phyloP scores from a whole-genome alignment of 2,329 filamentous ascomycete genomes.

The Alternaria infectoria region DNA sequence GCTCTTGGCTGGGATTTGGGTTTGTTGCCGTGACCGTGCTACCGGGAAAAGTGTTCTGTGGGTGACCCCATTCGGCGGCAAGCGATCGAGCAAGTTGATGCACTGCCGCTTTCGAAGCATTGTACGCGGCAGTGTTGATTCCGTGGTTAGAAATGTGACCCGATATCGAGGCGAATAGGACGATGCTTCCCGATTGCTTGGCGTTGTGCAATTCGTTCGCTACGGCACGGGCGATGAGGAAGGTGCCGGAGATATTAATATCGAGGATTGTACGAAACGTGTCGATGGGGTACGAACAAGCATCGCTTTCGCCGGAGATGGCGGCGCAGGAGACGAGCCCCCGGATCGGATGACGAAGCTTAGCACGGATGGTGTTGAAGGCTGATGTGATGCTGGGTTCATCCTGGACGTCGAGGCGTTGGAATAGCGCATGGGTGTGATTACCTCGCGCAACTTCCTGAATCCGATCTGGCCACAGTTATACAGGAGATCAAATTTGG shows the following conservation, averaged over 20 bases:
- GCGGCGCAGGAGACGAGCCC: slow-evolving; percentile 38
- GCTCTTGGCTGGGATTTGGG: slow-evolving; percentile 17
- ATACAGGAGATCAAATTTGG: not conserved
- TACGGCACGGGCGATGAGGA: slow-evolving; percentile 42
- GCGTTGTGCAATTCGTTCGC: slow-evolving; percentile 41
- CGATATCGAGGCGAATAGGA: slow-evolving; percentile 49
- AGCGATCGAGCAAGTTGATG: slow-evolving; percentile 59
- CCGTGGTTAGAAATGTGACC: slow-evolving; percentile 45
- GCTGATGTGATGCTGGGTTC: slow-evolving; percentile 21
- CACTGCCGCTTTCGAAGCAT: slow-evolving; percentile 62
- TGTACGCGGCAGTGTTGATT: slow-evolving; percentile 56
- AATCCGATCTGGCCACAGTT: not conserved
- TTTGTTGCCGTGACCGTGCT: slow-evolving; percentile 26
- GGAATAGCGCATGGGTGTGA: slow-evolving; percentile 21
- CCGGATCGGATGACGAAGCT: slow-evolving; percentile 26
- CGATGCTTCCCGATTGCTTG: slow-evolving; percentile 43
- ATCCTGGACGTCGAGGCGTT: slow-evolving; percentile 28
- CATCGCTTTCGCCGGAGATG: slow-evolving; percentile 40
- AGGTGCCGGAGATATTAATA: slow-evolving; percentile 49
- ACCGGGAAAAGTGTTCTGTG: slow-evolving; percentile 50
- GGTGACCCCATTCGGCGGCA: slow-evolving; percentile 56
- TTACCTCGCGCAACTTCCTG: slow-evolving; percentile 7
- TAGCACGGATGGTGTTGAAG: slow-evolving; percentile 12
- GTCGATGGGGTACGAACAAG: slow-evolving; percentile 40
- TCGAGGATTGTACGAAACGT: slow-evolving; percentile 46